Conservation (phyloP, 139 green algal species). For the Haematococcus sp. region DNA sequence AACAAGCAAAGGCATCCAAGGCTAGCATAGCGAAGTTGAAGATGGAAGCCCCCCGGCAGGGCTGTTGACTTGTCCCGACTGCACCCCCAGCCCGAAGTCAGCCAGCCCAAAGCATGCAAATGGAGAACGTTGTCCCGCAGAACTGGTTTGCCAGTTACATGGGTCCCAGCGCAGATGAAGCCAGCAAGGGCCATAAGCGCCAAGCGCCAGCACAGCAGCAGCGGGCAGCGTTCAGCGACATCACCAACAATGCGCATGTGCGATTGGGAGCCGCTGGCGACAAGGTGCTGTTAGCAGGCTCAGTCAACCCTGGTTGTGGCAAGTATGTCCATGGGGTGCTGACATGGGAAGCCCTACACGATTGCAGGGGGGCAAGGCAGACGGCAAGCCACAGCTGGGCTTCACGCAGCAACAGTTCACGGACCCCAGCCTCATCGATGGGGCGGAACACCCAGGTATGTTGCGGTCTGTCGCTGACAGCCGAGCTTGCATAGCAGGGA, state of each 20-base stretch:
- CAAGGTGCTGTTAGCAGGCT: background rate
- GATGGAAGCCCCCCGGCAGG: too few relatives aligned
- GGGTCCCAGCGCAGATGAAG: too few relatives aligned
- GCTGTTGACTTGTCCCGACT: too few relatives aligned
- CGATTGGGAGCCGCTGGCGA: background rate
- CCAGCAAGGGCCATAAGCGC: too few relatives aligned
- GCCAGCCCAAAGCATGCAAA: too few relatives aligned
- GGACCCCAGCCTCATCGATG: constrained; percentile 12
- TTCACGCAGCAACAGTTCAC: constrained; percentile 7
- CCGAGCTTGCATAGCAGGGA: background rate
- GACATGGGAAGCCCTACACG: background rate
- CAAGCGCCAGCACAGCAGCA: background rate
- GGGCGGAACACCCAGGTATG: constrained; percentile 9
- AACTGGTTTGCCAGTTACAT: too few relatives aligned
- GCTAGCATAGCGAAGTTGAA: too few relatives aligned
- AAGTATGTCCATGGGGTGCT: background rate
- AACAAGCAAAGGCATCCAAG: too few relatives aligned
- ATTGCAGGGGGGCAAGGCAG: background rate
- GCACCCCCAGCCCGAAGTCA: too few relatives aligned
- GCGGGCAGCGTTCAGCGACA: constrained; percentile 1
- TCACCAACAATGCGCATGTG: background rate
- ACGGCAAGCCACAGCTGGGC: background rate
- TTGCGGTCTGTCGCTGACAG: too few relatives aligned
- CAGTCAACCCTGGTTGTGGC: background rate
- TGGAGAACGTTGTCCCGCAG: too few relatives aligned